Conservation (phyloP, 2,329 filamentous ascomycete species). For the Scedosporium minutisporum region DNA sequence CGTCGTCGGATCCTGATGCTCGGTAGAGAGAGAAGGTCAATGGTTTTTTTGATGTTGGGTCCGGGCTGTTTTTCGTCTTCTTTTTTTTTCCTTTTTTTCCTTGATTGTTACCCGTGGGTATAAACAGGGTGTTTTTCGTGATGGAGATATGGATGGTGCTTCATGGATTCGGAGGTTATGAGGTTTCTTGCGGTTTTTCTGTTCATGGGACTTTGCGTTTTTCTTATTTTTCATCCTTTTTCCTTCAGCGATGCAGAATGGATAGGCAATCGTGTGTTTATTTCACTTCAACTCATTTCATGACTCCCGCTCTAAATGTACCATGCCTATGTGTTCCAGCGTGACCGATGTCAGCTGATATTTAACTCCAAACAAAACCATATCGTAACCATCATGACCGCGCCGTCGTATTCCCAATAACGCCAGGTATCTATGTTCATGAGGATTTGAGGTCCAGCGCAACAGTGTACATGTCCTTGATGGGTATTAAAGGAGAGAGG, state of each 20-base stretch:
- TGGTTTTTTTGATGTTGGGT: not conserved
- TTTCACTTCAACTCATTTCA: not conserved
- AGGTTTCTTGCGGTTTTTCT: not conserved
- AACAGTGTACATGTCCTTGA: conserved; percentile 62
- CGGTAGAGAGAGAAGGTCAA: conserved; percentile 20
- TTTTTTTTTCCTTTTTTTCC: not conserved
- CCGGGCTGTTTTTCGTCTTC: not conserved
- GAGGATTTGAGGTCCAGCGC: conserved; percentile 11
- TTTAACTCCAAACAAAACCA: not conserved
- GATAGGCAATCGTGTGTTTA: not conserved
- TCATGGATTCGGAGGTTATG: not conserved
- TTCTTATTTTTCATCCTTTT: not conserved
- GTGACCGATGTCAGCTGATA: no score
- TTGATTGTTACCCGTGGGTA: not conserved
- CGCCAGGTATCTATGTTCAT: not conserved
- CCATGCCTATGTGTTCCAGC: no score
- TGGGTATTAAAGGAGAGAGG: conserved; percentile 57
- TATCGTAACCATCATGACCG: not conserved
- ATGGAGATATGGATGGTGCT: not conserved
- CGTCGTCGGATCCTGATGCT: conserved; percentile 30
- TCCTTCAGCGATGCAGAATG: not conserved
- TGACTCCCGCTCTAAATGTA: not conserved
- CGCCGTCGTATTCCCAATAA: not conserved
- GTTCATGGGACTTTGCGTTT: not conserved
- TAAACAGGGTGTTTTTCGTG: not conserved